Percentiles rank a stretch among this genome's conserved stretches.
These are phyloP conservation scores for Kwoniella bestiolae DNA, from an alignment of 768 basidiomycete genomes.

Conservation along the genomic window DNA sequence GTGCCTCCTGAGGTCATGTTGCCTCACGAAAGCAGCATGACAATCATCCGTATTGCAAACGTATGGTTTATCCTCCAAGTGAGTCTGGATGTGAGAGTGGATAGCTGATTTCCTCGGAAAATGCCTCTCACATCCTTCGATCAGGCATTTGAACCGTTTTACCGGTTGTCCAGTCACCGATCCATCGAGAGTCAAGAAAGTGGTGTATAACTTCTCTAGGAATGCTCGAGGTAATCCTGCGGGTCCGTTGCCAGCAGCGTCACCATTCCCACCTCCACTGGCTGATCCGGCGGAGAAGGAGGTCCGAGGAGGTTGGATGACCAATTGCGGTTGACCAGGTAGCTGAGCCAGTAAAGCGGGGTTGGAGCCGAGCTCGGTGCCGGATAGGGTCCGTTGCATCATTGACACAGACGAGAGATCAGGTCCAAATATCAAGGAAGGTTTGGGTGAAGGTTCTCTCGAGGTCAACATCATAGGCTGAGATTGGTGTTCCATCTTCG, in stretches of 20 bases:
- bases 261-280: background rate
- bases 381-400: constrained; percentile 36
- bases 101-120: constrained; percentile 58
- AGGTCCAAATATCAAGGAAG: constrained; percentile 27
- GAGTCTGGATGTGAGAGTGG: constrained; percentile 60
- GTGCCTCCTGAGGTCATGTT: constrained; percentile 60
- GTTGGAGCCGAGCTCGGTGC: constrained; percentile 8
- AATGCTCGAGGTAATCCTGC: constrained; percentile 47
- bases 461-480: constrained; percentile 8
- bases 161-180: constrained; percentile 38
- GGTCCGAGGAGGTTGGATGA: constrained; percentile 20
- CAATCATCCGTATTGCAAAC: constrained; percentile 57
- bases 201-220: constrained; percentile 55
- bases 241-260: background rate
- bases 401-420: constrained; percentile 25
- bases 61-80: constrained; percentile 61
- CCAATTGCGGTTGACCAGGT: constrained; percentile 30
- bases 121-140: constrained; percentile 53
- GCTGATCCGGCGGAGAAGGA: background rate
- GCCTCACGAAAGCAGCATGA: constrained; percentile 59
- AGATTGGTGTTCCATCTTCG: constrained; percentile 14
- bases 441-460: constrained; percentile 20
- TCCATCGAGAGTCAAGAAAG: constrained; percentile 45
- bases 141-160: constrained; percentile 54
- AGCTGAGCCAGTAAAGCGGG: constrained; percentile 18